Conservation (phyloP, 768 basidiomycete species). For the Agaricus sinodeliciosus region DNA sequence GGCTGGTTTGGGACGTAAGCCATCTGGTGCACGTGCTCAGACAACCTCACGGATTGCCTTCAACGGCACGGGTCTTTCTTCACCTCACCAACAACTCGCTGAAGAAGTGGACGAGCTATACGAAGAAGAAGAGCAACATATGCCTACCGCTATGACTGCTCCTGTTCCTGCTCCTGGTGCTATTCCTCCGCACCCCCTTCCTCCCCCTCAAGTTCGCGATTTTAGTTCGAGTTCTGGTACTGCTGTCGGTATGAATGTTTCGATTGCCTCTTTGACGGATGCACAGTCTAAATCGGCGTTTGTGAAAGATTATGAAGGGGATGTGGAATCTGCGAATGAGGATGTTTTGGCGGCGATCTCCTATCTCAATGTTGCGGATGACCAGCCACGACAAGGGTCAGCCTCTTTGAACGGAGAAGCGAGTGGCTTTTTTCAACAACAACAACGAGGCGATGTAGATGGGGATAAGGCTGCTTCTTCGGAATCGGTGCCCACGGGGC, state of each 20-base stretch:
- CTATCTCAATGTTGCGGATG: constrained; percentile 57
- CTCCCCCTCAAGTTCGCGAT: not conserved
- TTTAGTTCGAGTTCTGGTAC: not conserved
- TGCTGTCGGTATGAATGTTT: not conserved
- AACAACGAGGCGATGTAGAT: constrained; percentile 12
- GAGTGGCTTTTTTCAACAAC: constrained; percentile 25
- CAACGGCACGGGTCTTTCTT: constrained; percentile 31
- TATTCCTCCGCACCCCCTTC: not conserved
- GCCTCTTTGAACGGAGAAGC: not conserved
- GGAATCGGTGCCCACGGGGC: constrained; percentile 13
- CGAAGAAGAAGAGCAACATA: constrained; percentile 21
- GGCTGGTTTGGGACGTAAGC: constrained; percentile 56
- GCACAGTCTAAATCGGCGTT: not conserved
- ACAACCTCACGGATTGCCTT: constrained; percentile 32
- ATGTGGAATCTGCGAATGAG: constrained; percentile 43
- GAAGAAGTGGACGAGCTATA: constrained; percentile 24
- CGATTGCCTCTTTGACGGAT: not conserved
- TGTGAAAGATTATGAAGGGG: constrained; percentile 9
- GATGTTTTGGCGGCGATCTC: constrained; percentile 78
- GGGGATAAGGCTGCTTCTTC: constrained; percentile 2
- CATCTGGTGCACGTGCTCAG: constrained; percentile 78
- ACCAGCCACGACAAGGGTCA: constrained; percentile 22
- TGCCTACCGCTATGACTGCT: constrained; percentile 1
- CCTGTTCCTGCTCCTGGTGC: not conserved
- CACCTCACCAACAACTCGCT: constrained; percentile 22